Evolutionary conservation across 495 filamentous ascomycete species (phyloP).

Genomic region (Stereocaulon alpinum): DNA sequence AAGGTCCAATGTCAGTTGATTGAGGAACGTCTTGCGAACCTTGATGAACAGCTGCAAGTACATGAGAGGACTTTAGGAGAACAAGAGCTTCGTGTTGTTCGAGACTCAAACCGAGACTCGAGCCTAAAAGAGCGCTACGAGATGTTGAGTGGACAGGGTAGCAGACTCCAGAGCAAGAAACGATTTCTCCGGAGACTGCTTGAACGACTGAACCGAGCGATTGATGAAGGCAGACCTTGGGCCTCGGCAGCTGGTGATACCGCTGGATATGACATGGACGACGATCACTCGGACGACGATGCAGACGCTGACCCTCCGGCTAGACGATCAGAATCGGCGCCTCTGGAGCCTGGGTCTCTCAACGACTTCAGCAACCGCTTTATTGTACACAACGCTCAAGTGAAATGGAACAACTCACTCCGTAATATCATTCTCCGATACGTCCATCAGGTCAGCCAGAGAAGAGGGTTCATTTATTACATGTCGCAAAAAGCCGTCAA

Average conservation of each 20-base stretch:
- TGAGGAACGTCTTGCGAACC: slow-evolving; percentile 62
- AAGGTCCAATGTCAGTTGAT: slow-evolving; percentile 82
- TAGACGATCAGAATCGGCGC: slow-evolving; percentile 33
- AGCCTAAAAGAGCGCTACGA: slow-evolving; percentile 53
- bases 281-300: slow-evolving; percentile 6
- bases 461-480: slow-evolving; percentile 95
- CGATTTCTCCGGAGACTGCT: slow-evolving; percentile 69
- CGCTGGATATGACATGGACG: slow-evolving; percentile 10
- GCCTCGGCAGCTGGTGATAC: slow-evolving; percentile 21
- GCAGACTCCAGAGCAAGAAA: slow-evolving; percentile 60
- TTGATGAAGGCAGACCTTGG: slow-evolving; percentile 36
- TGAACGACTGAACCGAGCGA: slow-evolving; percentile 48
- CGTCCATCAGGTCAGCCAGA: slow-evolving; percentile 92
- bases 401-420: slow-evolving; percentile 96
- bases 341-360: slow-evolving; percentile 51
- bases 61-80: slow-evolving; percentile 59
- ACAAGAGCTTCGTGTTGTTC: slow-evolving; percentile 50
- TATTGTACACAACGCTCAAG: slow-evolving; percentile 90
- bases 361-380: slow-evolving; percentile 98
- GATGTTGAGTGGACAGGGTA: slow-evolving; percentile 56
- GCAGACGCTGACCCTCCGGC: slow-evolving; percentile 22
- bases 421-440: slow-evolving; percentile 95
- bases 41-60: slow-evolving; percentile 63
- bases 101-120: slow-evolving; percentile 41
- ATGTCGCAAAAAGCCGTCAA: slow-evolving; percentile 92